Evolutionary conservation across 2,329 filamentous ascomycete genomes (phyloP), one percentile per base, ranked within the genome.

Genomic region (Nemania sp.): DNA sequence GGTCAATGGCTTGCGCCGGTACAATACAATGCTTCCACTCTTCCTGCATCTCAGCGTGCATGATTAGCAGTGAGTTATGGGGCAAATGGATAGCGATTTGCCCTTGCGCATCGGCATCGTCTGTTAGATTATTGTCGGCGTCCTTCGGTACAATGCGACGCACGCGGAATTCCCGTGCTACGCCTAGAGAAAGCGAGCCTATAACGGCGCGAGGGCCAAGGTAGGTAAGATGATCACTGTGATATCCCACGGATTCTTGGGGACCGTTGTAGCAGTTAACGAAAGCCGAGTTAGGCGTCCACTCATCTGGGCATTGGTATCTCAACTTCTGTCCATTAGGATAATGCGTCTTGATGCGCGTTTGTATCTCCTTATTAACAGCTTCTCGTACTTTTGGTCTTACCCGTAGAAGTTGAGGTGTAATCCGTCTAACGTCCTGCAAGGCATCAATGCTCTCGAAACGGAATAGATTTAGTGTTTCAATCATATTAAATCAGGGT

Each of bases 31-130:
- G 94, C 70, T 97, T 97, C 91, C 91, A 97, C 67, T 89, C 87
- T 68, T 97, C 93, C 68, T 97, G 93, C 90, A 96, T 97, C 68
- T 96, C 91, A 1, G 93, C 92, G 66, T 97, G 92, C 94, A 99
- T 97, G 8, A 97, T 79, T 0, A 99, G 79, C 0, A 97, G 80
- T 0, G 90, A 95, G 70, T 97, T 97, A 71, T 97, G 94, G 0
- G 93, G 93, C 0, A 97, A 83, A 64, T 97, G 91, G 37, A 97
- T 94, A 1, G 91, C 86, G 54, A 97, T 93, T 68, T 96, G 92
- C 3, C 92, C 93, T 65, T 89, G 84, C 0, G 81, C 79, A 60
- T 94, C 87, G 1, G 49, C 41, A 11, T 78, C 74, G 3, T 73
- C 70, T 67, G 66, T 54, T 34, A 73, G 62, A 14, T 68, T 71